Evolutionary conservation across 768 basidiomycete species (phyloP), one percentile per base, ranked within the genome.

Genomic region (Botryobasidium botryosum): DNA sequence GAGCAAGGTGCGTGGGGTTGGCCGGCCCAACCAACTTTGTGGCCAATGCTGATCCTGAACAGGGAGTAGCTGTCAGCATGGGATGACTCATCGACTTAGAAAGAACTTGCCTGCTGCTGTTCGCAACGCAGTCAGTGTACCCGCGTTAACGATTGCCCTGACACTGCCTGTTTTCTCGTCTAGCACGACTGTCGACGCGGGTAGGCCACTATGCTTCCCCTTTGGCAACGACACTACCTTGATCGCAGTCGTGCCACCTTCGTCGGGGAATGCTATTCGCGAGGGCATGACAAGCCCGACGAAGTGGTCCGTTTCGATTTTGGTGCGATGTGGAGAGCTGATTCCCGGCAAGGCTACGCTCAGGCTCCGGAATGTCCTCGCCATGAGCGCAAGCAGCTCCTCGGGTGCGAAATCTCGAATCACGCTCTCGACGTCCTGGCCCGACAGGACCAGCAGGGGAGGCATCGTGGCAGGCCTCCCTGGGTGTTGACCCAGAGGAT

Each of bases 211-310:
- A 54, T 36, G 68, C 68, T 2, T 55, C 64, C 1, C 59, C 44
- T 1, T 51, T 0, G 87, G 87, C 1, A 87, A 68, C 24, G 75
- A 79, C 3, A 85, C 87, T n/a, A 85, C 69, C 60, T 94, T 91
- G 48, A 85, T 65, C 2, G 79, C 63, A 1, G 79, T 79, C n/a
- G n/a, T n/a, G n/a, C n/a, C n/a, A n/a, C n/a, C n/a, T n/a, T n/a
- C n/a, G n/a, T n/a, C n/a, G n/a, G n/a, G n/a, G n/a, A n/a, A n/a
- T 5, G 61, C 56, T 7, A 79, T 64, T 21, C 78, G 70, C 5
- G 82, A 73, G 2, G 88, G 86, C 88, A 92, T 92, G 60, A 87
- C 81, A 2, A 94, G 64, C 0, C 70, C 65, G 1, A 68, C 77
- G 51, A 85, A 74, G 35, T 67, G 64, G 6, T 58, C 53, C 41